Conservation (phyloP, 2,329 filamentous ascomycete species). For the Boeremia exigua region DNA sequence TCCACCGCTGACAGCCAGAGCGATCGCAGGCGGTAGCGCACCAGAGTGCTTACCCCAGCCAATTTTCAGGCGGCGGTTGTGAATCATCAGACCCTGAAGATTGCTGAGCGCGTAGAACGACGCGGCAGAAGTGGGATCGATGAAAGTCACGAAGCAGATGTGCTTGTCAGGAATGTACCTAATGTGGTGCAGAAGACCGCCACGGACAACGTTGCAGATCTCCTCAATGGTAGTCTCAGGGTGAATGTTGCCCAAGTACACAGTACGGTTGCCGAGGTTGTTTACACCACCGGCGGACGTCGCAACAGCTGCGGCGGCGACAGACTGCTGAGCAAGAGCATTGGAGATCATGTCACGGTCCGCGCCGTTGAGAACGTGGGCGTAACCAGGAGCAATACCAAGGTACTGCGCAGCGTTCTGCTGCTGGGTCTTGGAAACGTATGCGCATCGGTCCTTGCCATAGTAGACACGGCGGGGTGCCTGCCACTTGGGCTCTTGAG, state of each 20-base stretch:
- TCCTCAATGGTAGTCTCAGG: slow-evolving; percentile 99
- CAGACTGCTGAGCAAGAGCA: slow-evolving; percentile 94
- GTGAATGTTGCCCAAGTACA: slow-evolving; percentile 98
- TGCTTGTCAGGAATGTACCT: slow-evolving; percentile 99
- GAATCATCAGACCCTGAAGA: slow-evolving; percentile 97
- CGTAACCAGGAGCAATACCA: slow-evolving; percentile 94
- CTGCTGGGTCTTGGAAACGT: slow-evolving; percentile 99
- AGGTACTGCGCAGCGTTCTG: slow-evolving; percentile 98
- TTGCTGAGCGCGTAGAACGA: slow-evolving; percentile 99
- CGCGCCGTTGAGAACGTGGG: slow-evolving; percentile 93
- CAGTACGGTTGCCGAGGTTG: slow-evolving; percentile 95
- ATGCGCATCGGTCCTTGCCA: slow-evolving; percentile 96
- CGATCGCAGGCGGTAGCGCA: slow-evolving; percentile 92
- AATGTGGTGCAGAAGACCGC: slow-evolving; percentile 94
- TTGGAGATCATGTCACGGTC: slow-evolving; percentile 97
- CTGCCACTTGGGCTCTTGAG: slow-evolving; percentile 97
- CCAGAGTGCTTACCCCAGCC: slow-evolving; percentile 99
- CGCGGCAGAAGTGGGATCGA: slow-evolving; percentile 95
- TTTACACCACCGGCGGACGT: slow-evolving; percentile 96
- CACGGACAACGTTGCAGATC: slow-evolving; percentile 98
- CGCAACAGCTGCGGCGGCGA: slow-evolving; percentile 93
- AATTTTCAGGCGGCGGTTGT: slow-evolving; percentile 96
- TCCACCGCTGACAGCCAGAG: slow-evolving; percentile 91
- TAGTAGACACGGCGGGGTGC: slow-evolving; percentile 95
- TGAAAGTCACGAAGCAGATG: slow-evolving; percentile 99